phyloP scores from a whole-genome alignment of 2,329 filamentous ascomycete genomes.

The Neonectria neomacrospora region DNA sequence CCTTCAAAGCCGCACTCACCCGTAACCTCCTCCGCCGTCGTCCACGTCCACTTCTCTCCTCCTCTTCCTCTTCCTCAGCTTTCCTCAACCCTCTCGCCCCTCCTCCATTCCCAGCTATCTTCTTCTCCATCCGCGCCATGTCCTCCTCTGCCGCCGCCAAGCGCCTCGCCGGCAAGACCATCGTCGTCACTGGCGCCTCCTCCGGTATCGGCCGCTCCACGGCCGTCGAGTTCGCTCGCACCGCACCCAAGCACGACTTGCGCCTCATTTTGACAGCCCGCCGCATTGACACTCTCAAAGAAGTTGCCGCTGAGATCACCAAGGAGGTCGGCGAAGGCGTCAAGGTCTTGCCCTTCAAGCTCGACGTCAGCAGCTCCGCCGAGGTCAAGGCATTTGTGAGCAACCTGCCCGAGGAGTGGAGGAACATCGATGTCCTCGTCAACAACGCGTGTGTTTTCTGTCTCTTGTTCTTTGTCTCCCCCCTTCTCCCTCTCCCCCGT shows the following conservation, averaged over 20 bases:
- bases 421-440: conserved; percentile 86
- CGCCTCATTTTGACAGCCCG: conserved; percentile 91
- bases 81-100: conserved; percentile 10
- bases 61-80: conserved; percentile 2
- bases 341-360: conserved; percentile 81
- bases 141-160: conserved; percentile 72
- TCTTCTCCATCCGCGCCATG: conserved; percentile 53
- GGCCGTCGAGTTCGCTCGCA: conserved; percentile 93
- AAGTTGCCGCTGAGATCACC: conserved; percentile 80
- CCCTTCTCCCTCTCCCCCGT: background rate
- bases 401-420: conserved; percentile 82
- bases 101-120: background rate
- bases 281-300: conserved; percentile 79
- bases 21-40: conserved; percentile 15
- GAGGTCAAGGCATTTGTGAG: conserved; percentile 79
- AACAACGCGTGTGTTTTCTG: conserved; percentile 87
- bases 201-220: conserved; percentile 88
- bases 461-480: background rate
- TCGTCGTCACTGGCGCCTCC: conserved; percentile 91
- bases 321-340: conserved; percentile 82
- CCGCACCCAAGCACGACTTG: conserved; percentile 78
- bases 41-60: conserved; percentile 20
- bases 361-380: conserved; percentile 85
- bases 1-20: conserved; percentile 21
- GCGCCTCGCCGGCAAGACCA: conserved; percentile 92